phyloP scores from a whole-genome alignment of 2,329 filamentous ascomycete species.

The Fusarium chaquense region DNA sequence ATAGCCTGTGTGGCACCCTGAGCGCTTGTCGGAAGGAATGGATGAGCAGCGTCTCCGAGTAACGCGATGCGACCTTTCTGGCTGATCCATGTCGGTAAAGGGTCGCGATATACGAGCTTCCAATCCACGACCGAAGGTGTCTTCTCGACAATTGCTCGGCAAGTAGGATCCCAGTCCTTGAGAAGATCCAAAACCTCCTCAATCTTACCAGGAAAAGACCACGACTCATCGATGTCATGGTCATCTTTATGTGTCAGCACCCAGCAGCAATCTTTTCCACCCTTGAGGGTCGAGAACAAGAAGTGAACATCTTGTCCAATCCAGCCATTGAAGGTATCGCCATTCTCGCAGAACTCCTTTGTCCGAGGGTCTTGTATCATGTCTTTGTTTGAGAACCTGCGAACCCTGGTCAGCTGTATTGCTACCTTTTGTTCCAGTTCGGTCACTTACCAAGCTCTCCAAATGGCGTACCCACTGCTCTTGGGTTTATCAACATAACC shows the following conservation, averaged over 20 bases:
- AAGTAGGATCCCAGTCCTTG: constrained; percentile 26
- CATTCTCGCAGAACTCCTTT: constrained; percentile 65
- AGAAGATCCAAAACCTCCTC: constrained; percentile 31
- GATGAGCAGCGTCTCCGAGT: constrained; percentile 39
- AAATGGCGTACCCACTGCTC: constrained; percentile 40
- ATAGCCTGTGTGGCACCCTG: constrained; percentile 40
- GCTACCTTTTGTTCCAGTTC: rapidly evolving
- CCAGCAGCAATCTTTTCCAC: constrained; percentile 61
- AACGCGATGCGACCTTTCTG: constrained; percentile 8
- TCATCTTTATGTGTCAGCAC: constrained; percentile 63
- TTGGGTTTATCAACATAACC: constrained; percentile 31
- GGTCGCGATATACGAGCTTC: constrained; percentile 38
- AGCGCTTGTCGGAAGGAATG: constrained; percentile 35
- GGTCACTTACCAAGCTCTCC: constrained; percentile 63
- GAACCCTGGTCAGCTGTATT: not conserved
- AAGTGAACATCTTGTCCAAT: constrained; percentile 57
- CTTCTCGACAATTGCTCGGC: constrained; percentile 38
- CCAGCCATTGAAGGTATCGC: constrained; percentile 71
- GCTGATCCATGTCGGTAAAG: constrained; percentile 33
- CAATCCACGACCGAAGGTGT: constrained; percentile 30
- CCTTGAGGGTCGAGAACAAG: constrained; percentile 67
- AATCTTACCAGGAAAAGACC: constrained; percentile 37
- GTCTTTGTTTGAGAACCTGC: constrained; percentile 56
- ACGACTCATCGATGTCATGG: constrained; percentile 38
- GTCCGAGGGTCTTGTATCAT: constrained; percentile 65